Evolutionary conservation across 2,329 filamentous ascomycete species (phyloP).

Genomic region (Gaeumannomyces sp.): DNA sequence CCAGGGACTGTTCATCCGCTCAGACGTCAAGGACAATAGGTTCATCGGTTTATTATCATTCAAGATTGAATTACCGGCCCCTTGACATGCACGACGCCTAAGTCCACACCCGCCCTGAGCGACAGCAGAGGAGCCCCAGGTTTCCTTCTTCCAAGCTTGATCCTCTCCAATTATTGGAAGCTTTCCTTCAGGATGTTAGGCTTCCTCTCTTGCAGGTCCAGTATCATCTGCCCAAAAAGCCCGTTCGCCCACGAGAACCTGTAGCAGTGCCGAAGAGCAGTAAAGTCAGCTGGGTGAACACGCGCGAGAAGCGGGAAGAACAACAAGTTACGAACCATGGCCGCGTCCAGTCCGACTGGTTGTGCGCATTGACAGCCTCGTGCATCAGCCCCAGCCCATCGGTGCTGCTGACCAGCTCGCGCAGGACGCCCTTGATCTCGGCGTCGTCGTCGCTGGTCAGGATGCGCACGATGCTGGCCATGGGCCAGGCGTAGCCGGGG

Average conservation of each 20-base stretch:
- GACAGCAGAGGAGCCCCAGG: too few species aligned
- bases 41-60: background rate
- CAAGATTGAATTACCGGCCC: background rate
- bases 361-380: constrained; percentile 68
- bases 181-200: constrained; percentile 42
- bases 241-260: constrained; percentile 93
- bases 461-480: constrained; percentile 74
- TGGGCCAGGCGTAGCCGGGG: constrained; percentile 76
- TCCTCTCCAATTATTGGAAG: constrained; percentile 26
- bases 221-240: constrained; percentile 75
- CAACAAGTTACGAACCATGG: constrained; percentile 31
- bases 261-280: constrained; percentile 16
- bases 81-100: background rate
- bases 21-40: background rate
- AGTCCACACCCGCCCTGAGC: too few species aligned
- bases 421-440: constrained; percentile 65
- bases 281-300: constrained; percentile 4
- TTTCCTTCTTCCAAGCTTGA: background rate
- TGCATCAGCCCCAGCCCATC: constrained; percentile 72
- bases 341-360: constrained; percentile 37
- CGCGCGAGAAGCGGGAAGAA: background rate
- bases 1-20: background rate
- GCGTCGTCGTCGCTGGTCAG: constrained; percentile 70
- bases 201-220: constrained; percentile 67
- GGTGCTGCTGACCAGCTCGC: constrained; percentile 59